These are phyloP conservation scores for Amaranthus hypochondriacus DNA, from an alignment of 148 eudicot species.

Conservation along the genomic window DNA sequence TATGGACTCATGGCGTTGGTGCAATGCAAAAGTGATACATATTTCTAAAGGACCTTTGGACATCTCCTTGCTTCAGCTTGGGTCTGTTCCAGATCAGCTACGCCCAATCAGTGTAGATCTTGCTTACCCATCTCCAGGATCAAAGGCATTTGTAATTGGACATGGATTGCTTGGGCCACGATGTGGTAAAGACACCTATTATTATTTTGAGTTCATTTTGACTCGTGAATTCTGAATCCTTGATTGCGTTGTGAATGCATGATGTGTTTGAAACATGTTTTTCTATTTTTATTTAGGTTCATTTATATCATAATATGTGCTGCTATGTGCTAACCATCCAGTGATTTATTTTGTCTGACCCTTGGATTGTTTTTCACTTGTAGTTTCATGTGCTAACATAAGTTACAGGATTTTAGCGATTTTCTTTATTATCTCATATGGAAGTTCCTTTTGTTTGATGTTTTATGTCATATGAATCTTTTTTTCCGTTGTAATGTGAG, in stretches of 20 bases:
- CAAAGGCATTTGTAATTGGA: constrained; percentile 77
- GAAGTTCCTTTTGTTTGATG: neutral
- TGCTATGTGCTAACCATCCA: neutral
- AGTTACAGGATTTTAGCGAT: neutral
- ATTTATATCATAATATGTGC: neutral
- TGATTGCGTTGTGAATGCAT: neutral
- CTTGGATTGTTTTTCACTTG: neutral
- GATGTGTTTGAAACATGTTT: neutral
- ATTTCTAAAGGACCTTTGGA: constrained; percentile 86
- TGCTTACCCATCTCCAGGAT: constrained; percentile 64
- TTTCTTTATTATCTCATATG: neutral
- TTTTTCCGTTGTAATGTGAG: neutral
- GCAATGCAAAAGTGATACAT: constrained; percentile 65
- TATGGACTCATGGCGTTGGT: constrained; percentile 73
- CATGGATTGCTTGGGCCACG: constrained; percentile 95
- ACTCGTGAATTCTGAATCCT: neutral
- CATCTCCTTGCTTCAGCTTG: constrained; percentile 76
- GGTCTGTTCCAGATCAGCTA: constrained; percentile 55
- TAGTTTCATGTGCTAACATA: neutral
- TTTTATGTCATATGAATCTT: neutral
- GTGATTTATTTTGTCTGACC: neutral
- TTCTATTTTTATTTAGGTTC: neutral
- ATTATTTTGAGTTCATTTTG: neutral
- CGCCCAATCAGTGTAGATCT: constrained; percentile 56
- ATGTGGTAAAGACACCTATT: constrained; percentile 47